phyloP scores from a whole-genome alignment of 2,329 filamentous ascomycete genomes.

The Colletotrichum orchidophilum region DNA sequence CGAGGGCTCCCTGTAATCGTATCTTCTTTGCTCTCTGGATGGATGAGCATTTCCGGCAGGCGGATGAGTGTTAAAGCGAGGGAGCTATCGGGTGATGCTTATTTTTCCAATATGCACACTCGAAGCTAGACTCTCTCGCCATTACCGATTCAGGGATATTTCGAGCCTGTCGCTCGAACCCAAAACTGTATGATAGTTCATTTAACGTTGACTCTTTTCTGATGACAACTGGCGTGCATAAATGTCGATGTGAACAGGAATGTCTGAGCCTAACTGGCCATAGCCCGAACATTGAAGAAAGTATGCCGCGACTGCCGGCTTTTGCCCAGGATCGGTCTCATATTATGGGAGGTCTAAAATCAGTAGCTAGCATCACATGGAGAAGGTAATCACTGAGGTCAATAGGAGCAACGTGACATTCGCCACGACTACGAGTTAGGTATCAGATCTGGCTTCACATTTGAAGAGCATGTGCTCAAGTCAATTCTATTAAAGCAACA shows the following conservation, averaged over 20 bases:
- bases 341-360: too few species aligned
- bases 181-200: slow-evolving; percentile 31
- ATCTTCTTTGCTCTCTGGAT: slow-evolving; percentile 34
- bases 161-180: slow-evolving; percentile 22
- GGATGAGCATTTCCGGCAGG: slow-evolving; percentile 27
- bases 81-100: slow-evolving; percentile 21
- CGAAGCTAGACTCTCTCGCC: slow-evolving; percentile 25
- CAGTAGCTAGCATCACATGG: too few species aligned
- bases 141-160: slow-evolving; percentile 23
- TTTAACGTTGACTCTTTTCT: slow-evolving; percentile 26
- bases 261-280: too few species aligned
- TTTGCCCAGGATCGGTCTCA: too few species aligned
- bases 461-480: background rate
- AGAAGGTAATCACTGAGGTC: too few species aligned
- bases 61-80: slow-evolving; percentile 25
- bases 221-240: background rate
- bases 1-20: slow-evolving; percentile 35
- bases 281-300: too few species aligned
- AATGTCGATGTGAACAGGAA: background rate
- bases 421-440: background rate
- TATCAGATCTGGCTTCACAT: background rate
- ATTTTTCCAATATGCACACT: slow-evolving; percentile 23
- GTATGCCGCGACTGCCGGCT: too few species aligned
- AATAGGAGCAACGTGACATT: background rate
- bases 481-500: background rate